Evolutionary conservation across 202 grass and related monocot species (phyloP), one percentile per base, ranked within the genome.

Genomic region (Musa balbisiana): DNA sequence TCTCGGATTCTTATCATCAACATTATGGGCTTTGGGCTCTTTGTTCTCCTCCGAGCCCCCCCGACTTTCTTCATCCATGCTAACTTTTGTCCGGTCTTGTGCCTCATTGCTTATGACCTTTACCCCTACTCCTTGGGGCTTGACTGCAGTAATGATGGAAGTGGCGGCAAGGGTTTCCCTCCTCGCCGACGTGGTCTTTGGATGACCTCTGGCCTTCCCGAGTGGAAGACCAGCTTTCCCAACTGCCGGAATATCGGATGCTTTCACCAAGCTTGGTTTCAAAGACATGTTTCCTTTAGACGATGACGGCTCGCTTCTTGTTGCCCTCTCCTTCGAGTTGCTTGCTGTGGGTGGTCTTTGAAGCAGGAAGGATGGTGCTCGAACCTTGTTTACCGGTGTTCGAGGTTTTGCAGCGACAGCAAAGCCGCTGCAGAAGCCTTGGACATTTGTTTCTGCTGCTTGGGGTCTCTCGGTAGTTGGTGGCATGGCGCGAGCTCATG

Each of bases 401-500:
- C 29, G 54, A 4, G 23, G 53, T 59, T 20, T 74, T 2, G 51
- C 53, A 14, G 51, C 8, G 20, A 51, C 70, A 15, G 8, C 22
- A 21, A 21, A 23, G 62, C 21, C 8, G 62, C 62, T 2, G 10
- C 21, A 26, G 25, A 26, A 26, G 25, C 17, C 10, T 1, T 23
- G 10, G 14, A 64, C 43, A 8, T 11, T 59, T 55, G 15, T 3
- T 51, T 11, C 16, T 52, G 16, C 5, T 33, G 49, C 49, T 43
- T 51, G 51, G 2, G 76, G 63, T 55, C 14, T 55, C 14, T 2
- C 4, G 22, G 76, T 13, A 58, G 25, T 11, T 22, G 53, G 64
- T 23, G 64, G 53, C 52, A 13, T 49, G 64, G 17, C 6, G 49
- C 13, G 76, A 79, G 52, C 76, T 79, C 8, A 79, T 58, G 12